These are phyloP conservation scores for Teratosphaeria epicoccoides DNA, from an alignment of 2,329 filamentous ascomycete genomes.

Conservation along the genomic window DNA sequence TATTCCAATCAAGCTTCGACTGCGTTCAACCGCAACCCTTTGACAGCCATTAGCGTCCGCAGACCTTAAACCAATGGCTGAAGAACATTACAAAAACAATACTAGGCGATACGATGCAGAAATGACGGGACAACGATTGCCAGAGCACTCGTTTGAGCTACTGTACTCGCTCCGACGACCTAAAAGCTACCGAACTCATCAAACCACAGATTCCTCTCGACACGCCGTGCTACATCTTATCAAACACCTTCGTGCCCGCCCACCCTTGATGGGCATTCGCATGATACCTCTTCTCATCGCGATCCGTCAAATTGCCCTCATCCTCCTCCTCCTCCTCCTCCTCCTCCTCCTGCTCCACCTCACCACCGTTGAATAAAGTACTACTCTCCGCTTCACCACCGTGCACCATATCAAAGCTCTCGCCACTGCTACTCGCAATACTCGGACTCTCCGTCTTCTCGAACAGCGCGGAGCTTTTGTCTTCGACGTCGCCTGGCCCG, in stretches of 20 bases:
- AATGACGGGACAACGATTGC: too few species aligned
- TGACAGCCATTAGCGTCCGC: too few species aligned
- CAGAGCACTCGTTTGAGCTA: too few species aligned
- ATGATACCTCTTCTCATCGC: slow-evolving; percentile 17
- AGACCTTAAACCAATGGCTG: too few species aligned
- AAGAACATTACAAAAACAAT: too few species aligned
- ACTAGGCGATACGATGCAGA: too few species aligned
- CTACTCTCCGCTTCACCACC: slow-evolving; percentile 33
- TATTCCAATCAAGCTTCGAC: too few species aligned
- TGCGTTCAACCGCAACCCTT: too few species aligned
- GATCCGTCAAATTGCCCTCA: slow-evolving; percentile 10
- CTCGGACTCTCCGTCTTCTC: slow-evolving; percentile 8
- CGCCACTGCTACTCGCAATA: slow-evolving; percentile 18
- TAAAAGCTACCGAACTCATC: too few species aligned
- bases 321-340: slow-evolving; percentile 14
- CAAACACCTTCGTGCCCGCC: slow-evolving; percentile 26
- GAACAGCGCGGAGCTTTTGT: neutral
- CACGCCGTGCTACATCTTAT: slow-evolving; percentile 30
- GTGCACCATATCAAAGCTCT: slow-evolving; percentile 38
- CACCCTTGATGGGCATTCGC: slow-evolving; percentile 14
- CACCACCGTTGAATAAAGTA: slow-evolving; percentile 12
- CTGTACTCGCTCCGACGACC: too few species aligned
- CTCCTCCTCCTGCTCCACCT: too few species aligned
- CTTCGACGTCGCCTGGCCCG: neutral
- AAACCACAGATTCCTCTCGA: too few species aligned